These are phyloP conservation scores for Leccinum glutinopallens DNA, from an alignment of 1,284 basidiomycete genomes.

Conservation along the genomic window DNA sequence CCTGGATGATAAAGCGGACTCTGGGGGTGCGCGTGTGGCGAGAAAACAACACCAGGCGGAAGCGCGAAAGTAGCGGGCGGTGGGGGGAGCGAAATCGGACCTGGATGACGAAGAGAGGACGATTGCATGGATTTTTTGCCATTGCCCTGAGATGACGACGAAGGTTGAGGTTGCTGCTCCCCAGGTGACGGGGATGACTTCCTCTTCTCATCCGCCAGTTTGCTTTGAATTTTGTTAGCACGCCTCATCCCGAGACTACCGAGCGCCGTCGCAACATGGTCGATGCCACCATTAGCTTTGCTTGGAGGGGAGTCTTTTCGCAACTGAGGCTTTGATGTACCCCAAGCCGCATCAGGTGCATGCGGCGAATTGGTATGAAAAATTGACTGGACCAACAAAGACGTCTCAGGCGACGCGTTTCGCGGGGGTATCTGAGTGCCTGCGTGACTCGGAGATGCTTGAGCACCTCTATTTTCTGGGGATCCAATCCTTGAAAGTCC, in stretches of 20 bases:
- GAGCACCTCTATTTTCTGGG: slow-evolving; percentile 17
- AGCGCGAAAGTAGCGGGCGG: slow-evolving; percentile 50
- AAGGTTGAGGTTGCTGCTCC: slow-evolving; percentile 20
- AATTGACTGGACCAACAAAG: slow-evolving; percentile 22
- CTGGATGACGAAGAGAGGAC: slow-evolving; percentile 64
- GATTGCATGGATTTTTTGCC: slow-evolving; percentile 31
- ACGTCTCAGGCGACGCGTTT: slow-evolving; percentile 8
- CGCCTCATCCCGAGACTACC: slow-evolving; percentile 36
- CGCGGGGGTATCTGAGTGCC: slow-evolving; percentile 13
- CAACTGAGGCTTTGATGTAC: slow-evolving; percentile 18
- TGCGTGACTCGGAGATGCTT: slow-evolving; percentile 14
- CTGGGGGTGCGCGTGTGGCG: slow-evolving; percentile 36
- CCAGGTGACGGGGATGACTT: slow-evolving; percentile 12
- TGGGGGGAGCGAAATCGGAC: slow-evolving; percentile 69
- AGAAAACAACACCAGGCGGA: slow-evolving; percentile 40
- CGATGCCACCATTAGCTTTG: slow-evolving; percentile 25
- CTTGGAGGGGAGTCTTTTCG: slow-evolving; percentile 14
- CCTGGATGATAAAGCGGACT: slow-evolving; percentile 41
- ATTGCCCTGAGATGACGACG: slow-evolving; percentile 22
- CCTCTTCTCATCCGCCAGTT: slow-evolving; percentile 30
- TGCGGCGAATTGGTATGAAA: slow-evolving; percentile 15
- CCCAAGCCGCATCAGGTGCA: slow-evolving; percentile 20
- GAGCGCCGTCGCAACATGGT: slow-evolving; percentile 27
- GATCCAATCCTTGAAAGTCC: slow-evolving; percentile 24
- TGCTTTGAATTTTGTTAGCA: slow-evolving; percentile 28